phyloP scores from a whole-genome alignment of 768 basidiomycete genomes.

The Porphyrellus cyaneotinctus region DNA sequence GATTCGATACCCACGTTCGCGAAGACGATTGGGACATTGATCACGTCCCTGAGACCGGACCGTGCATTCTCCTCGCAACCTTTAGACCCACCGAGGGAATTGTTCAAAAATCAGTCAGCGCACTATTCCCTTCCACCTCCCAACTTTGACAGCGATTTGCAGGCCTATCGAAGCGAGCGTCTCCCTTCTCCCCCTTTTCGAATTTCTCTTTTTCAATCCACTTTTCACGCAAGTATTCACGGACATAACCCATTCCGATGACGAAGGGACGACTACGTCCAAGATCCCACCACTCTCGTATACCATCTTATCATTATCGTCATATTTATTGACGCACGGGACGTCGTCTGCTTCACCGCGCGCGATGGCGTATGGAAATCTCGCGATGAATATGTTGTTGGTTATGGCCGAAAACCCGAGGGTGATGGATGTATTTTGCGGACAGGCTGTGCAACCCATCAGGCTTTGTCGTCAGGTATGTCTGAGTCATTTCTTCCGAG shows the following conservation, averaged over 20 bases:
- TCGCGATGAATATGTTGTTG: constrained; percentile 52
- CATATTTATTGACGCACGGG: constrained; percentile 65
- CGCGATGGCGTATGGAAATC: constrained; percentile 57
- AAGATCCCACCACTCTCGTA: constrained; percentile 38
- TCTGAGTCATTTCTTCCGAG: constrained; percentile 9
- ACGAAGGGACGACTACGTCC: constrained; percentile 19
- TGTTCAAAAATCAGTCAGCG: constrained; percentile 55
- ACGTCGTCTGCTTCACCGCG: constrained; percentile 56
- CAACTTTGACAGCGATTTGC: not conserved
- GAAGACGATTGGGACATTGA: constrained; percentile 48
- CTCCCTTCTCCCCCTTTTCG: constrained; percentile 55
- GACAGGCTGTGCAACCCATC: constrained; percentile 39
- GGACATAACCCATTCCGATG: constrained; percentile 31
- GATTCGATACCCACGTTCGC: constrained; percentile 50
- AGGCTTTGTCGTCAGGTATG: constrained; percentile 63
- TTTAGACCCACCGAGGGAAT: constrained; percentile 45
- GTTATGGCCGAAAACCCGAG: constrained; percentile 46
- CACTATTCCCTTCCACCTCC: not conserved
- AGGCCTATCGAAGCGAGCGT: constrained; percentile 64
- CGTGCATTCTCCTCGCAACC: constrained; percentile 46
- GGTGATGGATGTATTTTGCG: constrained; percentile 44
- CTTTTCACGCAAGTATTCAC: constrained; percentile 47
- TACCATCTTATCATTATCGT: constrained; percentile 54
- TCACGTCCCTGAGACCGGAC: constrained; percentile 52
- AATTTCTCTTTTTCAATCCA: constrained; percentile 52